A percentile compares a stretch with the other conserved stretches of the same genome.
phyloP scores from a whole-genome alignment of 495 filamentous ascomycete genomes.

The Sporormia fimetaria region DNA sequence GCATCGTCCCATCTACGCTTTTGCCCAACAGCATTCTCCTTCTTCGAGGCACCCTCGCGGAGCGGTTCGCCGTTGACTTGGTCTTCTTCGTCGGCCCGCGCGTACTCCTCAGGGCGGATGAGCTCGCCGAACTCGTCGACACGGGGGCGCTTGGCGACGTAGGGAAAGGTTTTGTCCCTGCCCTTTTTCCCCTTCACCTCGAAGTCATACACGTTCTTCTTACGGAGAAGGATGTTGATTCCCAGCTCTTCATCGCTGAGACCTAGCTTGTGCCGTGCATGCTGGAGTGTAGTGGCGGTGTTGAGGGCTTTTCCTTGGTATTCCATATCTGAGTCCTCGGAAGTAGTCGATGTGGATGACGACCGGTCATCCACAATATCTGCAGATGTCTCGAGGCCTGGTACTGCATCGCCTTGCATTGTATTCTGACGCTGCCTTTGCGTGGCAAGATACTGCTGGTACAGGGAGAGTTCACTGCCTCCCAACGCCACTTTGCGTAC shows the following conservation, averaged over 20 bases:
- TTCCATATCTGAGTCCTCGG: slow-evolving; percentile 80
- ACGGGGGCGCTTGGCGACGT: slow-evolving; percentile 65
- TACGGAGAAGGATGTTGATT: slow-evolving; percentile 79
- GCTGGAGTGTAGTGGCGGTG: slow-evolving; percentile 66
- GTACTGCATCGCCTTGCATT: slow-evolving; percentile 52
- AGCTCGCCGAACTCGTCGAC: slow-evolving; percentile 87
- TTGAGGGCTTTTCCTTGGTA: slow-evolving; percentile 89
- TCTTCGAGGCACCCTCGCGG: slow-evolving; percentile 34
- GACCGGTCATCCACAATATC: slow-evolving; percentile 78
- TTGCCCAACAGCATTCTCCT: slow-evolving; percentile 66
- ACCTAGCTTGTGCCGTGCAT: slow-evolving; percentile 70
- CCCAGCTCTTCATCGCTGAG: slow-evolving; percentile 79
- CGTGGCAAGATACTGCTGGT: slow-evolving; percentile 83
- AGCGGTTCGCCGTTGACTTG: slow-evolving; percentile 56
- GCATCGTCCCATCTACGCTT: slow-evolving; percentile 87
- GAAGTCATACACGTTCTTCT: slow-evolving; percentile 79
- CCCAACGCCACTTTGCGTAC: slow-evolving; percentile 53
- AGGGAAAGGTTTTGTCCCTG: slow-evolving; percentile 84
- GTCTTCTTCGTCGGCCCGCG: slow-evolving; percentile 86
- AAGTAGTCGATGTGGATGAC: slow-evolving; percentile 65
- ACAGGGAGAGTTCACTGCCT: slow-evolving; percentile 61
- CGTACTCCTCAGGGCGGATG: slow-evolving; percentile 84
- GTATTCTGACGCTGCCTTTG: slow-evolving; percentile 70
- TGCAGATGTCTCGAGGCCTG: slow-evolving; percentile 53
- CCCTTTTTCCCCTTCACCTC: slow-evolving; percentile 90